Evolutionary conservation across 768 basidiomycete species (phyloP), one percentile per base, ranked within the genome.

Genomic region (Collybia sordida): DNA sequence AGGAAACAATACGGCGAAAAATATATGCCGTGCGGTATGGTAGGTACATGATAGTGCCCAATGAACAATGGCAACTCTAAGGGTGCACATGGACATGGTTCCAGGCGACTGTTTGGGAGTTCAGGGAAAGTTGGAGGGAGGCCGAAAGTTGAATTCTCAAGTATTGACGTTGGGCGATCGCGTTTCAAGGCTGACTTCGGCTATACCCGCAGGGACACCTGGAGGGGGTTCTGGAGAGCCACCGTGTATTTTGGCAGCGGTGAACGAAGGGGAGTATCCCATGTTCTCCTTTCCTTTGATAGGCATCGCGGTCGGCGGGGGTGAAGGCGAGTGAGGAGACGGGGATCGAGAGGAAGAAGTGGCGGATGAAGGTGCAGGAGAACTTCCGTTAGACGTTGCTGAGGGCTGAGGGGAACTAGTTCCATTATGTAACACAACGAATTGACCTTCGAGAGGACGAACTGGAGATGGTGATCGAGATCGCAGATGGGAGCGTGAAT

Each of bases 311-410:
- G 72, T 70, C 6, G 61, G 58, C 8, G 68, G 67, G 6, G 66
- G 67, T 15, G 61, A 57, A 8, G 66, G 66, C 17, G 67, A 68
- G 28, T 63, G 69, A 1, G 76, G 73, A 1, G 73, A 74, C 1
- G 79, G 78, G 6, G 77, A 80, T 36, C 75, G 70, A 6, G 81
- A 82, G 11, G 76, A 59, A 12, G 81, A 79, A 1, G 75, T 72
- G 22, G 76, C 72, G 21, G 80, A 83, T 8, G 85, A 83, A 24
- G 79, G 75, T 5, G 79, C 72, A 15, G 86, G 82, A 3, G 82
- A 82, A 47, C 72, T 79, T 27, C 75, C 78, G 14, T 71, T 71
- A 4, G 77, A 80, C 11, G 74, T 67, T 11, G 61, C 54, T 2
- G 63, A 67, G 18, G 52, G 58, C 44, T 58, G 63, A 19, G 69